These are phyloP conservation scores for Chlorella sp. DNA, from an alignment of 139 green algal species.

Conservation along the genomic window DNA sequence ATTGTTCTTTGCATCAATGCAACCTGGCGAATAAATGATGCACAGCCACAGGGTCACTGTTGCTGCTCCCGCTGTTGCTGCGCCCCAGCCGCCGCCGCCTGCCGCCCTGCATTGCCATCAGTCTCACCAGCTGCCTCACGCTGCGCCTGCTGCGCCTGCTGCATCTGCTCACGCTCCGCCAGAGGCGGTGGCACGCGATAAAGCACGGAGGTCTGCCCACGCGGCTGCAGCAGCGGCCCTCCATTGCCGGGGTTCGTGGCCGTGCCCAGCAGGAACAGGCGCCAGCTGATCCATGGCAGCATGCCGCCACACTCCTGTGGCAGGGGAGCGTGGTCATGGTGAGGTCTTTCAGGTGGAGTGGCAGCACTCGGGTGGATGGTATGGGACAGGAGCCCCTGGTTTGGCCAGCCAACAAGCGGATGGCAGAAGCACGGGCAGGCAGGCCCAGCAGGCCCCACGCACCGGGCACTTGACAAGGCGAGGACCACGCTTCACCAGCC, in stretches of 20 bases:
- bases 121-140: not conserved
- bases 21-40: too few species aligned
- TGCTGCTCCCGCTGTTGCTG: too few species aligned
- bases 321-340: conserved; percentile 30
- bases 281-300: conserved; percentile 89
- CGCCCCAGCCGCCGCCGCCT: too few species aligned
- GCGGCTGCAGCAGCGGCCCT: conserved; percentile 62
- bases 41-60: too few species aligned
- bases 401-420: too few species aligned
- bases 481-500: conserved; percentile 69
- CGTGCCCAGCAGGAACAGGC: conserved; percentile 79
- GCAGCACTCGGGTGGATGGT: too few species aligned
- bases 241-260: conserved; percentile 87
- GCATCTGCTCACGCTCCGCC: not conserved
- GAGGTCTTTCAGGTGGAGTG: not conserved
- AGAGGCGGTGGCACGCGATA: conserved; percentile 35
- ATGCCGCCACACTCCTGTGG: conserved; percentile 82
- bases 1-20: too few species aligned
- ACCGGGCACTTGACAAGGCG: conserved; percentile 42
- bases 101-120: too few species aligned
- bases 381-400: too few species aligned
- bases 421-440: not conserved
- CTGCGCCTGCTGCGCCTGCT: not conserved
- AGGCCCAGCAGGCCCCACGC: not conserved
- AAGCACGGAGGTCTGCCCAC: conserved; percentile 47